These are phyloP conservation scores for Lathyrus sativus DNA, from an alignment of 306 rosid species.

Conservation along the genomic window DNA sequence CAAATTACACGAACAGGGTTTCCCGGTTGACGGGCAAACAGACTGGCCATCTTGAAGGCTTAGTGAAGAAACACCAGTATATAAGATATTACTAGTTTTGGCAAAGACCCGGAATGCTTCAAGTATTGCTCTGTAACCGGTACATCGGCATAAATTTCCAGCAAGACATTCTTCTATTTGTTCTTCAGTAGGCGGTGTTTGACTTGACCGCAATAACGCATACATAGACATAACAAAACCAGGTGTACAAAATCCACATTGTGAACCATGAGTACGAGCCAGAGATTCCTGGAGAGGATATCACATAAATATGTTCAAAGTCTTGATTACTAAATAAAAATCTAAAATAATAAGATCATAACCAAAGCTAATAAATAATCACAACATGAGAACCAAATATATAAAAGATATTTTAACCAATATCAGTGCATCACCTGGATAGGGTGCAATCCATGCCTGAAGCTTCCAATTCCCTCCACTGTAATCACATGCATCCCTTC, in stretches of 20 bases:
- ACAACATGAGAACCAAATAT: conserved; percentile 31
- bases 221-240: conserved; percentile 94
- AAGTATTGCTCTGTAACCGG: conserved; percentile 93
- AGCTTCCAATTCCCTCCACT: conserved; percentile 86
- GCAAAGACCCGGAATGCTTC: conserved; percentile 94
- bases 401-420: conserved; percentile 13
- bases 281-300: conserved; percentile 69
- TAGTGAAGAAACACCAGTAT: conserved; percentile 58
- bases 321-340: conserved; percentile 14
- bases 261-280: conserved; percentile 87
- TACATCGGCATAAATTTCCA: conserved; percentile 94
- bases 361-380: conserved; percentile 9
- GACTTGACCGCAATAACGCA: conserved; percentile 81
- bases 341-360: conserved; percentile 16
- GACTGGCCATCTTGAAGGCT: conserved; percentile 54
- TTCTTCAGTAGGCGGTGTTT: conserved; percentile 73
- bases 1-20: conserved; percentile 77
- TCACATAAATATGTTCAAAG: conserved; percentile 20
- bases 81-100: conserved; percentile 62
- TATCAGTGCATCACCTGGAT: conserved; percentile 59
- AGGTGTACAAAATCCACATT: conserved; percentile 97
- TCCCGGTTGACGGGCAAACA: conserved; percentile 91
- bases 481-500: conserved; percentile 98
- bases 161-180: conserved; percentile 91
- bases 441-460: conserved; percentile 84